Percentiles rank a stretch among this genome's conserved stretches.
phyloP scores from a whole-genome alignment of 139 green algal species.

The Mesotaenium endlicherianum region DNA sequence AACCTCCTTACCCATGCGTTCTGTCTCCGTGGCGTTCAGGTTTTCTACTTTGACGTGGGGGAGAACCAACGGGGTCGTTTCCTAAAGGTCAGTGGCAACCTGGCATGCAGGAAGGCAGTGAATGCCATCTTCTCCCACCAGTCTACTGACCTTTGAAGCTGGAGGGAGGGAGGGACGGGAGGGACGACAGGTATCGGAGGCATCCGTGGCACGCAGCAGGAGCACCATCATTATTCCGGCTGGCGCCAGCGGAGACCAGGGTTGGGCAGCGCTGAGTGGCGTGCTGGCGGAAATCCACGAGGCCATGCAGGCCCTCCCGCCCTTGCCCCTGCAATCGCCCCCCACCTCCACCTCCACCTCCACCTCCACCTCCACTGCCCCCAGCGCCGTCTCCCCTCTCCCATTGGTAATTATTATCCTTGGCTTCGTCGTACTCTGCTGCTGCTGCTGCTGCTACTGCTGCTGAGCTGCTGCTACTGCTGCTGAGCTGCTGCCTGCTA shows the following conservation, averaged over 20 bases:
- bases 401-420: neutral
- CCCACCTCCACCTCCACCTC: neutral
- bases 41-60: slow-evolving; percentile 63
- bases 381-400: neutral
- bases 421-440: neutral
- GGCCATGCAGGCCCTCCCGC: slow-evolving; percentile 12
- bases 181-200: slow-evolving; percentile 33
- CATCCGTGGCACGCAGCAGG: slow-evolving; percentile 29
- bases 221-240: slow-evolving; percentile 49
- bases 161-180: neutral
- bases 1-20: too few species aligned
- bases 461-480: neutral
- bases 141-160: neutral
- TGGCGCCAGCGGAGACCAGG: slow-evolving; percentile 19
- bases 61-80: slow-evolving; percentile 61
- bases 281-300: slow-evolving; percentile 51
- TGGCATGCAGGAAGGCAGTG: too few species aligned
- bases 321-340: neutral
- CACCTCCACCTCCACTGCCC: neutral
- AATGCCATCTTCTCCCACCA: neutral
- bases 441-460: neutral
- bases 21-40: neutral
- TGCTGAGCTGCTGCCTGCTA: neutral
- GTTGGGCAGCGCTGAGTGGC: slow-evolving; percentile 44
- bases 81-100: slow-evolving; percentile 51